These are phyloP conservation scores for Beauveria varroae DNA, from an alignment of 2,329 filamentous ascomycete species.

Conservation along the genomic window DNA sequence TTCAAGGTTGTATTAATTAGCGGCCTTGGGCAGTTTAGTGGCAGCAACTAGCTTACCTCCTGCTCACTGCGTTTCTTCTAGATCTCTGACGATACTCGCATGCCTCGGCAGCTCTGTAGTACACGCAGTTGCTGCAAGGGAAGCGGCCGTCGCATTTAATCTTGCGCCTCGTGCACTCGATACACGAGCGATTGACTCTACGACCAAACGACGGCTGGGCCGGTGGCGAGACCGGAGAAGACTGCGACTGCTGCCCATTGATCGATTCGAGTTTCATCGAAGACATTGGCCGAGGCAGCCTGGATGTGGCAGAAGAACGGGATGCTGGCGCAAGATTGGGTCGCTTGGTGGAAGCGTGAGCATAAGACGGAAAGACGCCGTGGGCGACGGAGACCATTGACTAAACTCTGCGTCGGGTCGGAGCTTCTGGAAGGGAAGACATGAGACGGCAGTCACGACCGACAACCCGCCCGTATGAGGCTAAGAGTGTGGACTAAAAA, in stretches of 20 bases:
- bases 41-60: slow-evolving; percentile 16
- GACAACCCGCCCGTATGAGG: neutral
- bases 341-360: neutral
- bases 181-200: slow-evolving; percentile 19
- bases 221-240: slow-evolving; percentile 3
- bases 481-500: neutral
- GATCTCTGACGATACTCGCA: slow-evolving; percentile 24
- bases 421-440: neutral
- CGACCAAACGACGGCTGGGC: neutral
- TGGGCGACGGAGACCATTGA: neutral
- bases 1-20: neutral
- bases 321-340: neutral
- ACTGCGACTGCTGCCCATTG: neutral
- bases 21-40: neutral
- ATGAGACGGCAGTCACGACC: neutral
- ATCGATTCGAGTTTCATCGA: neutral
- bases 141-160: slow-evolving; percentile 34
- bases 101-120: slow-evolving; percentile 19
- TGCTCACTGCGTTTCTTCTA: slow-evolving; percentile 23
- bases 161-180: slow-evolving; percentile 22
- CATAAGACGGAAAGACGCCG: neutral
- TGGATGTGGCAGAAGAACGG: neutral
- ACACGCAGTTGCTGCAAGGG: slow-evolving; percentile 30
- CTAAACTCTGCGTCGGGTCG: neutral
- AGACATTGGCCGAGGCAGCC: neutral